These are phyloP conservation scores for Intubia oerlemansii DNA, from an alignment of 2,329 filamentous ascomycete species.

Conservation along the genomic window DNA sequence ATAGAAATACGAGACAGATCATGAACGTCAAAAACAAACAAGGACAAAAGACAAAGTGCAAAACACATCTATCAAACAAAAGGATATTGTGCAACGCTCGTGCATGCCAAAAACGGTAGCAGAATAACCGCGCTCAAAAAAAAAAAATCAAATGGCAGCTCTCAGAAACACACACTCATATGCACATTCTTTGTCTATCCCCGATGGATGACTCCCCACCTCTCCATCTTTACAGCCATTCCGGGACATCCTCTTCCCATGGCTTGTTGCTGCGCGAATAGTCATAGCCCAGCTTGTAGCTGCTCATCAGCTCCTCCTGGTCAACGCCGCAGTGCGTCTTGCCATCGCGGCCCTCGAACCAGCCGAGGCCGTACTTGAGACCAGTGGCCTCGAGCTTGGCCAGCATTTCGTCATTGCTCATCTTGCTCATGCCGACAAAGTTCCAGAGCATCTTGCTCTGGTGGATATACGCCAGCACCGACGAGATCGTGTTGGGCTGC, in stretches of 20 bases:
- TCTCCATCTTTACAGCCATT: constrained; percentile 18
- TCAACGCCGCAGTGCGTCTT: constrained; percentile 59
- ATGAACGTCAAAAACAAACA: too few relatives aligned
- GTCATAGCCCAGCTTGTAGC: constrained; percentile 42
- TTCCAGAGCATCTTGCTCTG: constrained; percentile 61
- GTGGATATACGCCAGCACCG: constrained; percentile 56
- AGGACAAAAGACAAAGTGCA: too few relatives aligned
- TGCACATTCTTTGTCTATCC: too few relatives aligned
- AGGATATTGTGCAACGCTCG: too few relatives aligned
- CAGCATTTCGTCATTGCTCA: constrained; percentile 40
- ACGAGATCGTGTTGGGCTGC: constrained; percentile 59
- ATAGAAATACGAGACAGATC: too few relatives aligned
- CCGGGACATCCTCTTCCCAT: constrained; percentile 19
- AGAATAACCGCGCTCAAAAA: too few relatives aligned
- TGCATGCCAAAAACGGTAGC: too few relatives aligned
- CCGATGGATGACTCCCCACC: too few relatives aligned
- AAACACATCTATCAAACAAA: too few relatives aligned
- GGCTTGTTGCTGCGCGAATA: constrained; percentile 27
- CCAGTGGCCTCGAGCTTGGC: constrained; percentile 26
- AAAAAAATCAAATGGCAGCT: too few relatives aligned
- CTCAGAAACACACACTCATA: too few relatives aligned
- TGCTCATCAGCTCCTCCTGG: constrained; percentile 45
- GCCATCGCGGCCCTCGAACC: constrained; percentile 54
- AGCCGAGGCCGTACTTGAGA: constrained; percentile 48
- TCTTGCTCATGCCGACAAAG: constrained; percentile 49